phyloP scores from a whole-genome alignment of 202 grass and related monocot species.

The Carex arenaria region DNA sequence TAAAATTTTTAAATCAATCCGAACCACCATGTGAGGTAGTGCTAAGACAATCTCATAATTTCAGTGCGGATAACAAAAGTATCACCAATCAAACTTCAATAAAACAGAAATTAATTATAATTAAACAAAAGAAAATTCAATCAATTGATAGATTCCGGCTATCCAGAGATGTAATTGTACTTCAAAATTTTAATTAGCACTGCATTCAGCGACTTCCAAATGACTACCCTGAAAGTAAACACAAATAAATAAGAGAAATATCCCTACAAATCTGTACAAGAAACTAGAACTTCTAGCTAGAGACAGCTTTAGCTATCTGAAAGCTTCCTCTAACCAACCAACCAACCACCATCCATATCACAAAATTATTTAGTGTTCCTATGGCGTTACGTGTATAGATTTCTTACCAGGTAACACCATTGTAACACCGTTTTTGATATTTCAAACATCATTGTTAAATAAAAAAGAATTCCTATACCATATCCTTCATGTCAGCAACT shows the following conservation, averaged over 20 bases:
- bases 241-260: not conserved
- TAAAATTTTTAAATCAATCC: no score
- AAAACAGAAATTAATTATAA: not conserved
- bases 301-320: conserved; percentile 9
- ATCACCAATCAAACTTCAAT: not conserved
- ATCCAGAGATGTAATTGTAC: not conserved
- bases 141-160: not conserved
- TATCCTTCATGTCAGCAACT: not conserved
- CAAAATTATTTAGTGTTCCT: not conserved
- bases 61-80: not conserved
- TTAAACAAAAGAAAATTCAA: not conserved
- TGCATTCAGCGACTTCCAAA: conserved; percentile 7
- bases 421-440: not conserved
- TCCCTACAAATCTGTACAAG: not conserved
- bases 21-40: no score
- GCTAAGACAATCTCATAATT: not conserved
- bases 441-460: not conserved
- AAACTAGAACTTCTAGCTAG: not conserved
- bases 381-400: not conserved
- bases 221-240: not conserved
- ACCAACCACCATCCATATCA: not conserved
- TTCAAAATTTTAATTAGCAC: not conserved
- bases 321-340: conserved; percentile 19
- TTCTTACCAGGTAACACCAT: not conserved
- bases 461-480: not conserved